Evolutionary conservation across 176 grass and related monocot species (phyloP), one percentile per base, ranked within the genome.

Genomic region (Rhynchospora tenuis): DNA sequence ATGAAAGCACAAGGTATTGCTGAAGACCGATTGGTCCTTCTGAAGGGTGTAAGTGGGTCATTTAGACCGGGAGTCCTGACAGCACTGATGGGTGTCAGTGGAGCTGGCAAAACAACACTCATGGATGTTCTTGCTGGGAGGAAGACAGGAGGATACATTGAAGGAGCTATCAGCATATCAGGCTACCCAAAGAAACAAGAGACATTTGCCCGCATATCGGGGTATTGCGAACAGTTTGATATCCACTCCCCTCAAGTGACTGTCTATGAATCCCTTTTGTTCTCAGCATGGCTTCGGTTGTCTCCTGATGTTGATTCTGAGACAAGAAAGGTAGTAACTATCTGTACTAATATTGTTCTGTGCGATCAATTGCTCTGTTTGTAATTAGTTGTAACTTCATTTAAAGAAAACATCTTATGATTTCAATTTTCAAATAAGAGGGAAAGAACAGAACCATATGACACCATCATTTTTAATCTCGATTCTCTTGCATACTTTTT

Each of bases 81-180:
- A 59, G 89, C 82, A 70, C 73, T 91, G 31, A 91, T 91, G 89
- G 89, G 89, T 59, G 89, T 91, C 27, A 91, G 89, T 65, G 86
- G 86, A 43, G 89, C 89, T 7, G 89, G 86, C n/a, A 91, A 91
- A 80, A 91, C 89, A 62, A 91, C 89, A 51, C 27, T 91, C 7
- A 86, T 91, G 89, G 89, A 91, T 88, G 89, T 91, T 23, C 83
- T 91, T 29, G 86, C 89, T 9, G 86, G 86, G 46, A 64, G 86
- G 68, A 91, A 91, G 85, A 91, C 89, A 15, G 86, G 86, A 75
- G 89, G 86, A 48, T 91, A 91, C 44, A 88, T 88, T 12, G 86
- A 91, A 55, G 89, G 89, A 83, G 64, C 65, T 78, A 91, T 88
- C n/a, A 64, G 7, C 45, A 86, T 91, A 22, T 88, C 89, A 11